A percentile compares a stretch with the other conserved stretches of the same genome.
Evolutionary conservation across 495 filamentous ascomycete species (phyloP).

Genomic region (Rostrohypoxylon terebratum): DNA sequence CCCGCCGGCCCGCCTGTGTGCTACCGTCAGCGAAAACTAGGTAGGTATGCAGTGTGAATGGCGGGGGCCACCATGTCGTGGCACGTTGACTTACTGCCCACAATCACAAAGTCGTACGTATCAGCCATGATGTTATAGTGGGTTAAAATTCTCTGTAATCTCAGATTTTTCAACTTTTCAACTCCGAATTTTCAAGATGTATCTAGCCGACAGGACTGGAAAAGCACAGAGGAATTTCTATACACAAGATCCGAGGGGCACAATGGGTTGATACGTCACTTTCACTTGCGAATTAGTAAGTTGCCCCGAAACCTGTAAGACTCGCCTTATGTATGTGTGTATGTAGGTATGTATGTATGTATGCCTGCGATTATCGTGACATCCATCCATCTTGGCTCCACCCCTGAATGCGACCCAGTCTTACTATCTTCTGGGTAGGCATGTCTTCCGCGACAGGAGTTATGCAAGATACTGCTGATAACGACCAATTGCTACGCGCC

Average conservation of each 20-base stretch:
- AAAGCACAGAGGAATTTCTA: no score
- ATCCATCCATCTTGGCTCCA: not conserved
- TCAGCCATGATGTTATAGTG: conserved; percentile 23
- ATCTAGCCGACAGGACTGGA: no score
- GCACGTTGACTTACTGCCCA: conserved; percentile 58
- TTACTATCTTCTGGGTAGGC: not conserved
- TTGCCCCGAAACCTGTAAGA: no score
- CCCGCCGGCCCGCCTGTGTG: conserved; percentile 68
- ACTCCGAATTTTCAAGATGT: no score
- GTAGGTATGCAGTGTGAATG: not conserved
- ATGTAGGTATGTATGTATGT: no score
- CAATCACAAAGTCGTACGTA: conserved; percentile 66
- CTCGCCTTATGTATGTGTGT: no score
- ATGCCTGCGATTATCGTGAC: not conserved
- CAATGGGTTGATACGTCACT: no score
- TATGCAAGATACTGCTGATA: conserved; percentile 8
- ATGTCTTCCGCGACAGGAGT: not conserved
- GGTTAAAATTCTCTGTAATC: not conserved
- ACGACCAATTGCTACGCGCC: not conserved
- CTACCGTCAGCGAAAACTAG: conserved; percentile 10
- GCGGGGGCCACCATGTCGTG: not conserved
- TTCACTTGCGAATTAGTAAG: no score
- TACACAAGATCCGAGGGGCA: no score
- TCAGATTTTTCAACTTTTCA: not conserved
- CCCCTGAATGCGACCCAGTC: not conserved